Evolutionary conservation across 2,329 filamentous ascomycete species (phyloP).

Genomic region (Orbilia quercus): DNA sequence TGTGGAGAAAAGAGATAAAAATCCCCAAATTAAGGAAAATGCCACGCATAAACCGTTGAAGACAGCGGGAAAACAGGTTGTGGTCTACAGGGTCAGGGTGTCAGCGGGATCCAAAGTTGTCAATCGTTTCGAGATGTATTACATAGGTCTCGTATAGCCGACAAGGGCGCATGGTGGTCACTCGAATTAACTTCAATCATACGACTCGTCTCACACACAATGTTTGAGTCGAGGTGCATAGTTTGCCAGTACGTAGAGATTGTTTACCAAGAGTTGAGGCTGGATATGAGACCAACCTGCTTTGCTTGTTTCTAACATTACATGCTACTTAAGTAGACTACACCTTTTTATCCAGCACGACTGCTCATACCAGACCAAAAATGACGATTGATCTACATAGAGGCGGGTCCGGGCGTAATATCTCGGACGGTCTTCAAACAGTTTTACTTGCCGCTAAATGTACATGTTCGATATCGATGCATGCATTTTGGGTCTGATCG

Average conservation of each 20-base stretch:
- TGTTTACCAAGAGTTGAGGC: constrained; percentile 5
- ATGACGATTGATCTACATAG: constrained; percentile 23
- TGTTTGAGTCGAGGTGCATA: constrained; percentile 27
- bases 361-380: constrained; percentile 18
- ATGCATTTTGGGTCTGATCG: constrained; percentile 33
- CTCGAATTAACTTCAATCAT: constrained; percentile 27
- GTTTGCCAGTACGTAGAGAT: constrained; percentile 13
- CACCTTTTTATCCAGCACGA: not conserved
- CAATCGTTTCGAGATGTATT: constrained; percentile 30
- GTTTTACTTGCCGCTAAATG: constrained; percentile 20
- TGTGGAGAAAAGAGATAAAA: constrained; percentile 11
- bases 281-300: too few relatives aligned
- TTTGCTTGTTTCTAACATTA: constrained; percentile 26
- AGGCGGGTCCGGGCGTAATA: constrained; percentile 20
- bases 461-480: constrained; percentile 18
- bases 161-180: constrained; percentile 15
- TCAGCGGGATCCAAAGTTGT: constrained; percentile 12
- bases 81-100: constrained; percentile 11
- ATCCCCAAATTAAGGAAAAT: constrained; percentile 11
- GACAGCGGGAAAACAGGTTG: constrained; percentile 31
- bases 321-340: too few relatives aligned
- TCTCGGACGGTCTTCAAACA: constrained; percentile 27
- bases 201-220: constrained; percentile 15
- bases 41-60: constrained; percentile 22
- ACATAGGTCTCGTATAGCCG: constrained; percentile 35